Conservation (phyloP, 2,329 filamentous ascomycete genomes). For the Ceratocystis destructans region DNA sequence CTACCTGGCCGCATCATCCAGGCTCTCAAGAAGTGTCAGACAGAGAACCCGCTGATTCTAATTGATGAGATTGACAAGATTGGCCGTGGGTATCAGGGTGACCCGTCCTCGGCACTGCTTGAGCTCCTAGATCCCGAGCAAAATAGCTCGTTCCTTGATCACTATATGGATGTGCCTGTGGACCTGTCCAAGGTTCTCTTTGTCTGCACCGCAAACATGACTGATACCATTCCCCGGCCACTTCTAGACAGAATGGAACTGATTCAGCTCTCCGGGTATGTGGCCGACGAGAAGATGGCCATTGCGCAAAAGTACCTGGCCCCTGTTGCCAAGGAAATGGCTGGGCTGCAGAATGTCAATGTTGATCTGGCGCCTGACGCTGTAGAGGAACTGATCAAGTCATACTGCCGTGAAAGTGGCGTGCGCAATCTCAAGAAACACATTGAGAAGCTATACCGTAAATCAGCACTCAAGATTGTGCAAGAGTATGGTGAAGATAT, state of each 20-base stretch:
- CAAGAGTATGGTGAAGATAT: conserved; percentile 80
- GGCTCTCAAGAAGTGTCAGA: conserved; percentile 96
- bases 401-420: conserved; percentile 92
- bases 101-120: conserved; percentile 84
- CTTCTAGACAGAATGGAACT: conserved; percentile 95
- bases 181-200: conserved; percentile 96
- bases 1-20: conserved; percentile 94
- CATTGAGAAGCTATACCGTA: conserved; percentile 97
- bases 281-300: conserved; percentile 96
- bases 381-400: conserved; percentile 94
- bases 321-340: conserved; percentile 85
- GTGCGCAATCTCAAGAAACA: conserved; percentile 98
- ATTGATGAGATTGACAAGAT: conserved; percentile 99
- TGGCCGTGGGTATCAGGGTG: conserved; percentile 87
- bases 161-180: conserved; percentile 97
- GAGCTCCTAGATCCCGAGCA: conserved; percentile 94
- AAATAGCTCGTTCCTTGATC: conserved; percentile 92
- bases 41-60: conserved; percentile 88
- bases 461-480: conserved; percentile 93
- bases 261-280: conserved; percentile 90
- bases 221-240: conserved; percentile 89
- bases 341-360: conserved; percentile 78
- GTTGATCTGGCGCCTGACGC: conserved; percentile 77
- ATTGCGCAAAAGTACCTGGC: conserved; percentile 89
- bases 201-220: conserved; percentile 98